Evolutionary conservation across 352 stramenopile genomes (phyloP).

Genomic region (Pythium aphanidermatum): DNA sequence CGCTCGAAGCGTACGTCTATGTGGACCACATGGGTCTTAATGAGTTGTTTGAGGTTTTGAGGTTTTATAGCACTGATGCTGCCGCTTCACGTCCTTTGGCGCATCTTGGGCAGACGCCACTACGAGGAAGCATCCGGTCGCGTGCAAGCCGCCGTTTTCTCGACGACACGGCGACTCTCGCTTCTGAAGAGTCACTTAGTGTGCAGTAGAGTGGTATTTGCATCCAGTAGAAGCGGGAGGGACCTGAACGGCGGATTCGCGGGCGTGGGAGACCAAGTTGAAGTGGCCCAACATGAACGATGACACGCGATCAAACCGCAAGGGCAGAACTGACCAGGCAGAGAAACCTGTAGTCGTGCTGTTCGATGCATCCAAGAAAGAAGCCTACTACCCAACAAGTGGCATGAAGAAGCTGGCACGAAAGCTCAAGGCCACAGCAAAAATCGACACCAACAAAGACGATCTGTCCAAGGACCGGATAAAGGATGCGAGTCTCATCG

Average conservation of each 20-base stretch:
- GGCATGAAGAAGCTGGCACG: conserved; percentile 93
- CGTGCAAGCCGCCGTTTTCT: no score
- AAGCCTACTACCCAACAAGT: conserved; percentile 86
- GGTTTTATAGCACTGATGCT: background rate
- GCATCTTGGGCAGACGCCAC: no score
- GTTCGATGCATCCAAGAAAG: conserved; percentile 93
- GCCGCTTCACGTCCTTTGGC: conserved; percentile 14
- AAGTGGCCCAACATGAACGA: conserved; percentile 17
- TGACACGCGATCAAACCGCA: conserved; percentile 7
- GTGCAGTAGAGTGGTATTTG: no score
- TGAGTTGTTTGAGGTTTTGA: conserved; percentile 1
- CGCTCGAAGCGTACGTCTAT: background rate
- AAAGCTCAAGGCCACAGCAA: conserved; percentile 83
- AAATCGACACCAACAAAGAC: conserved; percentile 95
- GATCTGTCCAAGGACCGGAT: conserved; percentile 86
- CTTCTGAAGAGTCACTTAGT: background rate
- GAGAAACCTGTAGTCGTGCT: conserved; percentile 38
- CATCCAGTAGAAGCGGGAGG: no score
- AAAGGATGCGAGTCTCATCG: conserved; percentile 79
- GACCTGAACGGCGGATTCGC: background rate
- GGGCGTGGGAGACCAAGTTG: background rate
- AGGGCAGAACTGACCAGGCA: conserved; percentile 1
- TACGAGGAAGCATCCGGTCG: no score
- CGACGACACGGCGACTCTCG: no score
- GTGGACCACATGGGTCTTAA: conserved; percentile 7